Evolutionary conservation across 495 filamentous ascomycete species (phyloP), one percentile per base, ranked within the genome.

Genomic region (Penicillium waksmanii): DNA sequence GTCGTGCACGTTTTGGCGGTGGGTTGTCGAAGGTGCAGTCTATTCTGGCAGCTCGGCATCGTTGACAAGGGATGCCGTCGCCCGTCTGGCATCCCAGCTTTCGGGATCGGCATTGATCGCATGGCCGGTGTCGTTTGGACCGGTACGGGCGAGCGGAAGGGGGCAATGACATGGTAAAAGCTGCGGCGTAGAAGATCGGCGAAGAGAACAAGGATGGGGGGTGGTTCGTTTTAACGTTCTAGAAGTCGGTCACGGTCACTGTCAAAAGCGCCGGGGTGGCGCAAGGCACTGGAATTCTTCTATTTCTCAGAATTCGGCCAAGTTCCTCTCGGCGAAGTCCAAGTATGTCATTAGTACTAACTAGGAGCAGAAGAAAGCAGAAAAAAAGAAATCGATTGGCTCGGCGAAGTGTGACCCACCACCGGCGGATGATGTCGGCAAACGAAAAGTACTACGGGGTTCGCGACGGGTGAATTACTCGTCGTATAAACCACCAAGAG

Each of bases 121-220:
- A 76, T 7, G 73, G 73, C 27, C 72, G 67, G 46, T 76, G 68
- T 18, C 68, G 65, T 57, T 76, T 76, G 52, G 73, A 76, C 47
- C 72, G 70, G 58, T 76, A 76, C 15, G 72, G 73, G 36, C 73
- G 72, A 56, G 63, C 57, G 21, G 64, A 62, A n/a, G 47, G 13
- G n/a, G 62, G 59, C 13, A 53, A 60, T 15, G 56, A 57, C 58
- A 60, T 62, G n/a, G 18, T 38, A 9, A 31, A 23, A 23, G 18
- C 6, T 47, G 12, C 46, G 27, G 25, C 38, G 46, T 19, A n/a
- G 33, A 18, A 44, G 23, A 51, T 59, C 65, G 65, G 65, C 58
- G 55, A 61, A 63, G 23, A 40, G 19, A 27, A 19, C 9, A 35
- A 35, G 33, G 27, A 43, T 23, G 23, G 33, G 10, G 46, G 21